Evolutionary conservation across 1,284 basidiomycete genomes (phyloP).

Genomic region (Lignosus rhinocerotis): DNA sequence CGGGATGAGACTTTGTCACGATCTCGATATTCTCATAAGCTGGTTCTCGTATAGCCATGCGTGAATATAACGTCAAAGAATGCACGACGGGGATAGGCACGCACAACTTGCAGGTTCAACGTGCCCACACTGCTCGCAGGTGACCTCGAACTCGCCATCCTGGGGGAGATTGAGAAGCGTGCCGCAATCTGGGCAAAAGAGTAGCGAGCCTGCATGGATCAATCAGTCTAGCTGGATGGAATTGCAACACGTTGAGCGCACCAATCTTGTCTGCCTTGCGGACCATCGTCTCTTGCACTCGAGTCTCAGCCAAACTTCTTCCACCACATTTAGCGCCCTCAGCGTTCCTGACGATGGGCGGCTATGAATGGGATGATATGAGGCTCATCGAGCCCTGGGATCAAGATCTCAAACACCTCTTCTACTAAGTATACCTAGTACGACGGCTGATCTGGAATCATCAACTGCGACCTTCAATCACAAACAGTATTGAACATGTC

Average conservation of each 20-base stretch:
- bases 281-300: constrained; percentile 4
- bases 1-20: constrained; percentile 87
- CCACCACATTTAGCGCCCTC: no score
- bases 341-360: neutral
- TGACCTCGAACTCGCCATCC: constrained; percentile 76
- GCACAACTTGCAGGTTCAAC: constrained; percentile 86
- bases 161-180: constrained; percentile 85
- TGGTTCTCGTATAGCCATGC: constrained; percentile 34
- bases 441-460: neutral
- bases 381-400: no score
- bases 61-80: neutral
- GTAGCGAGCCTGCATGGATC: constrained; percentile 67
- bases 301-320: no score
- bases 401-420: constrained; percentile 10
- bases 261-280: constrained; percentile 35
- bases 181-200: constrained; percentile 94
- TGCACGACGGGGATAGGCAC: constrained; percentile 32
- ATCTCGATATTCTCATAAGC: constrained; percentile 94
- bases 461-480: neutral
- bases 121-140: constrained; percentile 87
- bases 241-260: constrained; percentile 4
- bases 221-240: neutral
- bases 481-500: constrained; percentile 10
- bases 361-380: neutral
- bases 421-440: neutral